Conservation (phyloP, 2,329 filamentous ascomycete genomes). For the Ophiostoma triangulosporum region DNA sequence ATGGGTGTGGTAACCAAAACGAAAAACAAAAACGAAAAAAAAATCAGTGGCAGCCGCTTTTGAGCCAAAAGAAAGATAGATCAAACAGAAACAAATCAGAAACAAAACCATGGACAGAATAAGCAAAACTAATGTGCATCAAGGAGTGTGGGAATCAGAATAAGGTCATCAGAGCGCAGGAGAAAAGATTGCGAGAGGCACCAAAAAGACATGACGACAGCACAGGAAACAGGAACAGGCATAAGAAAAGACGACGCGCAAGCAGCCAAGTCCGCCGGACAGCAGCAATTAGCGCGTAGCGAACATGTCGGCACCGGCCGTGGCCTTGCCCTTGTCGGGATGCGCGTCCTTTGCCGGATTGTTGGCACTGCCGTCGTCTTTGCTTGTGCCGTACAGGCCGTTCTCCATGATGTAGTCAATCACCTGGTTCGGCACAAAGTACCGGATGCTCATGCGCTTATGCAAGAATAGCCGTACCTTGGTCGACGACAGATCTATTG, state of each 20-base stretch:
- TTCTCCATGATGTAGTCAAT: slow-evolving; percentile 13
- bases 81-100: too few species aligned
- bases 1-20: not conserved
- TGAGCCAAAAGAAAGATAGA: not conserved
- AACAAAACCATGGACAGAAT: not conserved
- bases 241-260: not conserved
- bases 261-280: not conserved
- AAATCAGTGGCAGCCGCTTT: not conserved
- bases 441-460: slow-evolving; percentile 70
- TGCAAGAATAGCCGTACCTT: slow-evolving; percentile 72
- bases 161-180: not conserved
- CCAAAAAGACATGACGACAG: not conserved
- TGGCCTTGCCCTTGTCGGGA: slow-evolving; percentile 1
- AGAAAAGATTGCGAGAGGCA: not conserved
- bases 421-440: slow-evolving; percentile 27
- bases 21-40: not conserved
- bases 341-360: not conserved
- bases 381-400: slow-evolving; percentile 10
- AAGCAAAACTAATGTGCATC: not conserved
- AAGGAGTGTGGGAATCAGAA: slow-evolving; percentile 1
- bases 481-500: slow-evolving; percentile 68
- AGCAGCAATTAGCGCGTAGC: not conserved
- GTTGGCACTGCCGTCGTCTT: slow-evolving; percentile 6
- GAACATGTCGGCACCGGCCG: not conserved
- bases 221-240: not conserved